Base-by-base conservation (phyloP, 345 rosid genomes). In the Salix caprea region DNA sequence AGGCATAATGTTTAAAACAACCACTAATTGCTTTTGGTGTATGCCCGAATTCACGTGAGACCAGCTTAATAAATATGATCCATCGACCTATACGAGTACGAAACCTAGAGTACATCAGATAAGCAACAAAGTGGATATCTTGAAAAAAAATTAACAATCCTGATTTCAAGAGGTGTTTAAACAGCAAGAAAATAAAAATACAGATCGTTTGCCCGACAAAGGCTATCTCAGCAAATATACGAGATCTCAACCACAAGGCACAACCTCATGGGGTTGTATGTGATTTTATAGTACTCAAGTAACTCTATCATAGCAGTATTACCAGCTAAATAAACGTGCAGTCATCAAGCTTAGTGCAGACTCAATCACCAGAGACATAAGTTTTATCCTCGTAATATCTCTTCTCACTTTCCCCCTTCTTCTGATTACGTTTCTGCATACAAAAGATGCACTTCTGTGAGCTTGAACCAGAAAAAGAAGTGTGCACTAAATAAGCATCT, bases 371-470 rank as follows among this genome's bases (percentile, higher is more conserved):
- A 1, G 86, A 74, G 10, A 91, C 84, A 3, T 56, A 83, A 26
- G 85, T 71, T 88, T 90, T 91, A 21, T 58, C 85, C 62, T 87
- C 92, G 28, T 91, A 90, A 77, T 91, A 91, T 82, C 72, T 90
- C 67, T 46, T 88, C 83, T 91, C 96, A 44, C 91, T 87, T 48
- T 80, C 91, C 64, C 75, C 76, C 90, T 91, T 91, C 85, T 84
- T 87, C 82, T 87, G 92, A n/a, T 91, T 88, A 5, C 94, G 92
- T 81, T 90, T 86, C 96, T 91, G 88, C 86, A 82, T 2, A 56
- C 6, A 71, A 18, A 61, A 16, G 32, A 68, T 5, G 21, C 21
- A 48, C 21, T 14, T n/a, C 34, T 48, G 37, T 75, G 54, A 65
- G 70, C 67, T 72, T 58, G 24, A 32, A 65, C 14, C n/a, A 75